Conservation (phyloP, 2,329 filamentous ascomycete genomes). For the Intubia oerlemansii region DNA sequence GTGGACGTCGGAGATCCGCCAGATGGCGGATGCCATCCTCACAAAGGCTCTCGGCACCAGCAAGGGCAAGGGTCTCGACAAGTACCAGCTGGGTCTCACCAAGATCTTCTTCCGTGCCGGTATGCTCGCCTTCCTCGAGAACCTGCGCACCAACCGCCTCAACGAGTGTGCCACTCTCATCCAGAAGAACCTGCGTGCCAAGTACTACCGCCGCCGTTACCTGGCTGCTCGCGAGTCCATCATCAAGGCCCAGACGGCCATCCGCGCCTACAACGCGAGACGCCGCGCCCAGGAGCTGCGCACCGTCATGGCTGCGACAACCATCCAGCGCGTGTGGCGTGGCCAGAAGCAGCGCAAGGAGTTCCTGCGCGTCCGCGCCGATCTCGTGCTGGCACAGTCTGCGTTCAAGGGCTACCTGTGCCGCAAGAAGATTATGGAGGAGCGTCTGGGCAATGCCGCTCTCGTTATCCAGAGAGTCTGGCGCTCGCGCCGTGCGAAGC, state of each 20-base stretch:
- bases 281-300: constrained; percentile 61
- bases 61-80: constrained; percentile 57
- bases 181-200: constrained; percentile 90
- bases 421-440: constrained; percentile 83
- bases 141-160: constrained; percentile 70
- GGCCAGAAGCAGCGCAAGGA: constrained; percentile 73
- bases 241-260: constrained; percentile 55
- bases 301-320: constrained; percentile 69
- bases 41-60: constrained; percentile 68
- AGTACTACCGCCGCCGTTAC: constrained; percentile 85
- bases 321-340: constrained; percentile 88
- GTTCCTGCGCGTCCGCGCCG: constrained; percentile 58
- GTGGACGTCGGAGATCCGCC: constrained; percentile 84
- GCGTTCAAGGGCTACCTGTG: constrained; percentile 80
- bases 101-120: constrained; percentile 99
- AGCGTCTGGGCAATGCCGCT: constrained; percentile 77
- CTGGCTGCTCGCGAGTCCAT: constrained; percentile 70
- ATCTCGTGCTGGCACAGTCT: constrained; percentile 76
- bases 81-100: constrained; percentile 91
- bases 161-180: constrained; percentile 95
- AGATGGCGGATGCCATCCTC: constrained; percentile 87
- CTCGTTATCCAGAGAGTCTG: constrained; percentile 78
- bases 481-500: constrained; percentile 60
- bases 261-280: constrained; percentile 59
- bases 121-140: constrained; percentile 96